Evolutionary conservation across 768 basidiomycete genomes (phyloP).

Genomic region (Trametes coccinea): DNA sequence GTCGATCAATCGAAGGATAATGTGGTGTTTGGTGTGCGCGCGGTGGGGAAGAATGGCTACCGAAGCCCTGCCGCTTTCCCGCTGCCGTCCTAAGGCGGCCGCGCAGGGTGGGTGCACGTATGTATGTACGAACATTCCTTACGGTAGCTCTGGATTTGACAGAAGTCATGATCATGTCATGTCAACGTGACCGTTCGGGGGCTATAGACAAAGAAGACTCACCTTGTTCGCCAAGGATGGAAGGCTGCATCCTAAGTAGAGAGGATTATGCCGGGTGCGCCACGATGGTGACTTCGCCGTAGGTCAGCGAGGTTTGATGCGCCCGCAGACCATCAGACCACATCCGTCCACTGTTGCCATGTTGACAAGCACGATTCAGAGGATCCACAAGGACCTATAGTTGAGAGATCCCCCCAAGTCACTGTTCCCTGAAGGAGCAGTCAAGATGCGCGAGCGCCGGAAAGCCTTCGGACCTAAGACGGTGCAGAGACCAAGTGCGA

Average conservation of each 20-base stretch:
- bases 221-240: not conserved
- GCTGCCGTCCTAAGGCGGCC: constrained; percentile 20
- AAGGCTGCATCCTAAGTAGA: not conserved
- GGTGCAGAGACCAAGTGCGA: not conserved
- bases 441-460: too few species aligned
- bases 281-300: too few species aligned
- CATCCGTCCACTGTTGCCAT: not conserved
- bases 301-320: not conserved
- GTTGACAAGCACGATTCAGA: not conserved
- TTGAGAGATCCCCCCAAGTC: too few species aligned
- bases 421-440: not conserved
- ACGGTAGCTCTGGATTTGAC: not conserved
- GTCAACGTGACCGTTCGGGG: too few species aligned
- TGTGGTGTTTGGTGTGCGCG: constrained; percentile 48
- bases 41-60: constrained; percentile 53
- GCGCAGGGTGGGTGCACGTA: not conserved
- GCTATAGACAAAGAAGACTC: not conserved
- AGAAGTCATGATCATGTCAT: not conserved
- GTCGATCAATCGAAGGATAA: constrained; percentile 52
- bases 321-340: not conserved
- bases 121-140: not conserved
- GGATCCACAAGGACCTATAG: too few species aligned
- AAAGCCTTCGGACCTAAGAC: too few species aligned
- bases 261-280: too few species aligned
- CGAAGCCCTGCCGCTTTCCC: constrained; percentile 49